A percentile compares a stretch with the other conserved stretches of the same genome.
Conservation (phyloP, 306 rosid species). For the Cicer judaicum region DNA sequence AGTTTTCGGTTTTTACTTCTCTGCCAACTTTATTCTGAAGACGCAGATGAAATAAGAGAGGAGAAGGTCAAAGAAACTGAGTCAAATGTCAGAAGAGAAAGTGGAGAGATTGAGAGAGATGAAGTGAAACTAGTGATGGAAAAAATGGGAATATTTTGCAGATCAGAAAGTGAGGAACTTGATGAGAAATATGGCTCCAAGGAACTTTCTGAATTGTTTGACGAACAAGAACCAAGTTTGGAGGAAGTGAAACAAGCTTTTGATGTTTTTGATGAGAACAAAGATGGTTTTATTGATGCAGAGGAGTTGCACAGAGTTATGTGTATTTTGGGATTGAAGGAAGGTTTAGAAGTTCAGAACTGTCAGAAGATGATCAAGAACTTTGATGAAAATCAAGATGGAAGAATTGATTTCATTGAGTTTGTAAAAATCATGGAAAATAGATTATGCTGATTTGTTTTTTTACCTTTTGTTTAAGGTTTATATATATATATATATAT, state of each 20-base stretch:
- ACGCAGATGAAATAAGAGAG: slow-evolving; percentile 38
- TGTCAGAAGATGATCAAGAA: slow-evolving; percentile 74
- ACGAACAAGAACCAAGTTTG: slow-evolving; percentile 82
- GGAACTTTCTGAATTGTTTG: slow-evolving; percentile 66
- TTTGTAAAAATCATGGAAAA: slow-evolving; percentile 80
- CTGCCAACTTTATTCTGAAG: slow-evolving; percentile 22
- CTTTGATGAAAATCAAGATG: slow-evolving; percentile 70
- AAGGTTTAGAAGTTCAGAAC: slow-evolving; percentile 52
- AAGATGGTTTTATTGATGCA: slow-evolving; percentile 81
- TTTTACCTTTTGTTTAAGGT: neutral
- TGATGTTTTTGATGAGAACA: slow-evolving; percentile 80
- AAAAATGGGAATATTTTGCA: slow-evolving; percentile 59
- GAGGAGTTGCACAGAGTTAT: slow-evolving; percentile 73
- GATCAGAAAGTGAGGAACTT: slow-evolving; percentile 59
- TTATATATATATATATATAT: neutral
- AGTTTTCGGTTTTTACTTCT: slow-evolving; percentile 42
- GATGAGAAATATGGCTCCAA: slow-evolving; percentile 44
- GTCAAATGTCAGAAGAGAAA: slow-evolving; percentile 41
- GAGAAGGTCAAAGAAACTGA: slow-evolving; percentile 27
- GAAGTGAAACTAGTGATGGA: slow-evolving; percentile 67
- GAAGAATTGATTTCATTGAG: slow-evolving; percentile 72
- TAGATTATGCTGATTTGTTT: slow-evolving; percentile 54
- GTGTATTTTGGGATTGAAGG: slow-evolving; percentile 59
- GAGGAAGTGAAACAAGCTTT: slow-evolving; percentile 88
- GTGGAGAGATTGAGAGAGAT: slow-evolving; percentile 52